Base-by-base conservation (phyloP, 1,284 basidiomycete genomes). In the Cryptococcus maquisensis region DNA sequence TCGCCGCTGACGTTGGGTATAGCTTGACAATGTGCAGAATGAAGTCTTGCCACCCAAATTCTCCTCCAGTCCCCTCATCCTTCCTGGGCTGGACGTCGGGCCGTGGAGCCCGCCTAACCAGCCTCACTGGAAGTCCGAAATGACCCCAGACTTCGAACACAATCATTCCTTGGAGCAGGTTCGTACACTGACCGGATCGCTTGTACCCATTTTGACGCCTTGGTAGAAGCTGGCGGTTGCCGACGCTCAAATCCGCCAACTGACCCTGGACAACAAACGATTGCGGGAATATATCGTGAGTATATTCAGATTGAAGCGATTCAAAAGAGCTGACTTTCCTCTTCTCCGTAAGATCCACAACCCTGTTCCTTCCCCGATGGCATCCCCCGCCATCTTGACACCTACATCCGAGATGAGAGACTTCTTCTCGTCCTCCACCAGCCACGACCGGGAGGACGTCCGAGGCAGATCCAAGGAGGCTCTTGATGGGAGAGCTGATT, bases 191-290 rank as follows among this genome's bases (percentile, higher is more conserved):
- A 12, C 23, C 15, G 21, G 10, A 10, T 23, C 24, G 24, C 16
- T 24, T 4, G 23, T 12, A 23, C 43, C 24, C 2, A 24, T 36
- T 1, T 4, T 21, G 35, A 21, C 24, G 40, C 20, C 13, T 13
- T 23, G 26, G 10, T n/a, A 66, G 63, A 54, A 51, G 16, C 61
- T 68, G 10, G 62, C 56, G 8, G 21, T 48, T 3, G 59, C 61
- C 10, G 48, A 64, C 26, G 55, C 45, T 26, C 59, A 56, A 47
- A 62, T 73, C 36, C 48, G 55, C 6, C 51, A 59, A 21, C 60
- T 73, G 13, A 62, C 55, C 3, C 16, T 61, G 3, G 71, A 73
- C 52, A 73, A 70, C 50, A 49, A 57, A 10, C 49, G 57, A 10
- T 57, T 69, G 23, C 23, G 60, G 37, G 60, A 62, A 7, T 54